These are phyloP conservation scores for Imleria badia DNA, from an alignment of 768 basidiomycete species.

Conservation along the genomic window DNA sequence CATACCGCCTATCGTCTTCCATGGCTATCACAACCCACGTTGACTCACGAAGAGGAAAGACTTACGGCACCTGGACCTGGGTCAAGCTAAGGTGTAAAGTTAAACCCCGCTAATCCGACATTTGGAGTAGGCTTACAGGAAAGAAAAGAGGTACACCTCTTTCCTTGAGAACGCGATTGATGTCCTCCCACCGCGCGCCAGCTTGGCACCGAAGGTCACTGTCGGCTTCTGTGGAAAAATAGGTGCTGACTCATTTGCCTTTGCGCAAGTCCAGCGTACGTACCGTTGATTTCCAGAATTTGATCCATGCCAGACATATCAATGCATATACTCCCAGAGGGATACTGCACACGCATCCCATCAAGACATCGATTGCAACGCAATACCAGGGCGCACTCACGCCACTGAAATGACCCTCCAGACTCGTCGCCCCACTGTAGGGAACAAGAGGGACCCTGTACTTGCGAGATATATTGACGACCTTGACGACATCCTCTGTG, in stretches of 20 bases:
- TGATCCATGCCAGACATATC: conserved; percentile 67
- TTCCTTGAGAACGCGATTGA: conserved; percentile 66
- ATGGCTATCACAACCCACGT: conserved; percentile 9
- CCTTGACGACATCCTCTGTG: conserved; percentile 80
- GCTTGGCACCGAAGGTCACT: conserved; percentile 76
- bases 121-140: conserved; percentile 50
- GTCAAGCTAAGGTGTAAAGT: conserved; percentile 49
- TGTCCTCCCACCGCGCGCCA: conserved; percentile 76
- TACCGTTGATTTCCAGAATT: conserved; percentile 57
- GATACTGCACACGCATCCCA: conserved; percentile 26
- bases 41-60: conserved; percentile 2
- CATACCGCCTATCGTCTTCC: conserved; percentile 84
- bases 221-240: conserved; percentile 51
- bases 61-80: conserved; percentile 70
- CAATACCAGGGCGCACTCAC: conserved; percentile 36
- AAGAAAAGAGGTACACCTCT: conserved; percentile 81
- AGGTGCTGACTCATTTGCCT: neutral
- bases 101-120: neutral
- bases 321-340: conserved; percentile 63
- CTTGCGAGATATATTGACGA: conserved; percentile 74
- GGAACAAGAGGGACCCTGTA: conserved; percentile 76
- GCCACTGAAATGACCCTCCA: conserved; percentile 85
- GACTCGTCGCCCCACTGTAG: conserved; percentile 81
- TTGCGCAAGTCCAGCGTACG: conserved; percentile 20
- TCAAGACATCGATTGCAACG: conserved; percentile 1